phyloP scores from a whole-genome alignment of 768 basidiomycete genomes.

The Kwoniella mangroviensis region DNA sequence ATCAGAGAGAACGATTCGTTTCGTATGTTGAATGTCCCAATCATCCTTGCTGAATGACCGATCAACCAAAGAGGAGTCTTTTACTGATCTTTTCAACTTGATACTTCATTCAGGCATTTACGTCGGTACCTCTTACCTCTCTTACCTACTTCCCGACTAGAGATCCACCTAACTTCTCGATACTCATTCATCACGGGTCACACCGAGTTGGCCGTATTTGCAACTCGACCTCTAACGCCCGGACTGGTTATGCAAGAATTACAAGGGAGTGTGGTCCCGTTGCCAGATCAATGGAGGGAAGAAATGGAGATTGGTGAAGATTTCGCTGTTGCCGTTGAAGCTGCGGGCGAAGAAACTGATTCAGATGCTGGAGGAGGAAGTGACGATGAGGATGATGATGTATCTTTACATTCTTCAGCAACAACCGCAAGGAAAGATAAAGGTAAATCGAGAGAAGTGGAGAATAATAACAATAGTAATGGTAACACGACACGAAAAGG shows the following conservation, averaged over 20 bases:
- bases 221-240: conserved; percentile 40
- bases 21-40: conserved; percentile 30
- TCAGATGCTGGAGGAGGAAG: conserved; percentile 20
- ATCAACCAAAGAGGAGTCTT: no score
- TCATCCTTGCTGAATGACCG: neutral
- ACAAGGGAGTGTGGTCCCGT: conserved; percentile 50
- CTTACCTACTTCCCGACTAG: conserved; percentile 48
- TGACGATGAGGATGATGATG: conserved; percentile 29
- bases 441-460: conserved; percentile 25
- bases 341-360: conserved; percentile 30
- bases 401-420: conserved; percentile 15
- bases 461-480: neutral
- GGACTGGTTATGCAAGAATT: conserved; percentile 43
- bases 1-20: conserved; percentile 46
- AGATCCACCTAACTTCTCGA: conserved; percentile 51
- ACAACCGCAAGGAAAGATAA: conserved; percentile 17
- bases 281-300: conserved; percentile 48
- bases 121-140: conserved; percentile 49
- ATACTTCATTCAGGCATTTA: conserved; percentile 39
- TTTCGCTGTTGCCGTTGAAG: conserved; percentile 30
- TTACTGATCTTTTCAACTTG: no score
- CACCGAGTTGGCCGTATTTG: conserved; percentile 52
- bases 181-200: conserved; percentile 51
- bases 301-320: conserved; percentile 48
- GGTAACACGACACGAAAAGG: conserved; percentile 8